Conservation (phyloP, 768 basidiomycete genomes). For the Psilocybe azurescens region DNA sequence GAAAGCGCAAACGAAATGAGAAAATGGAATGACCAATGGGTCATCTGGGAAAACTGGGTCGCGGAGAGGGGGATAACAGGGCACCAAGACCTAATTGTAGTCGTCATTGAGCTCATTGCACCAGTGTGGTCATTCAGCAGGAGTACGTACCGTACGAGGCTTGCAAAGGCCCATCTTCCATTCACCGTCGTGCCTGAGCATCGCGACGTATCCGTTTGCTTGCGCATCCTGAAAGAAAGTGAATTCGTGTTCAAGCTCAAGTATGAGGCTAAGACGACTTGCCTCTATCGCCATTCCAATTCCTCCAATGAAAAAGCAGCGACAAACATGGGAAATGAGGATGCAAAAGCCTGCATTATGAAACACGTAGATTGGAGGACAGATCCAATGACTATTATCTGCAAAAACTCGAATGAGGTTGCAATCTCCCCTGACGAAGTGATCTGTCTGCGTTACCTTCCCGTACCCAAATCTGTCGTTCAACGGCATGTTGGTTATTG, state of each 20-base stretch:
- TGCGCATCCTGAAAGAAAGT: constrained; percentile 63
- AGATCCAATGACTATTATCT: constrained; percentile 43
- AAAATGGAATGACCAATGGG: constrained; percentile 80
- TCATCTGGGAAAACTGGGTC: constrained; percentile 74
- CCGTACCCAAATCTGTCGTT: constrained; percentile 46
- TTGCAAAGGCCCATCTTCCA: constrained; percentile 61
- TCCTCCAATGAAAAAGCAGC: constrained; percentile 49
- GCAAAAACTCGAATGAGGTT: neutral
- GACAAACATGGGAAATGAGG: constrained; percentile 67
- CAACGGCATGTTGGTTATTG: constrained; percentile 42
- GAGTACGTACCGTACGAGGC: constrained; percentile 54
- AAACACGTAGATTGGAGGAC: constrained; percentile 57
- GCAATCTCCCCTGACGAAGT: no score
- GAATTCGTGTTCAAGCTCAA: neutral
- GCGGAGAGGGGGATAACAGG: constrained; percentile 75
- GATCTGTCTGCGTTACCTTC: constrained; percentile 33
- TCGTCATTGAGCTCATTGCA: no score
- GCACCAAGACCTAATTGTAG: constrained; percentile 61
- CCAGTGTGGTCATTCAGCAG: no score
- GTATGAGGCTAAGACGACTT: neutral
- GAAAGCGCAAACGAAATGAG: constrained; percentile 70
- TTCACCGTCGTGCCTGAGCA: constrained; percentile 55
- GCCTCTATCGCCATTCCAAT: constrained; percentile 52
- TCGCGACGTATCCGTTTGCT: constrained; percentile 72
- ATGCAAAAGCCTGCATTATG: constrained; percentile 54